A percentile compares a stretch with the other conserved stretches of the same genome.
These are phyloP conservation scores for Eremomyces bilateralis DNA, from an alignment of 495 filamentous ascomycete genomes.

Conservation along the genomic window DNA sequence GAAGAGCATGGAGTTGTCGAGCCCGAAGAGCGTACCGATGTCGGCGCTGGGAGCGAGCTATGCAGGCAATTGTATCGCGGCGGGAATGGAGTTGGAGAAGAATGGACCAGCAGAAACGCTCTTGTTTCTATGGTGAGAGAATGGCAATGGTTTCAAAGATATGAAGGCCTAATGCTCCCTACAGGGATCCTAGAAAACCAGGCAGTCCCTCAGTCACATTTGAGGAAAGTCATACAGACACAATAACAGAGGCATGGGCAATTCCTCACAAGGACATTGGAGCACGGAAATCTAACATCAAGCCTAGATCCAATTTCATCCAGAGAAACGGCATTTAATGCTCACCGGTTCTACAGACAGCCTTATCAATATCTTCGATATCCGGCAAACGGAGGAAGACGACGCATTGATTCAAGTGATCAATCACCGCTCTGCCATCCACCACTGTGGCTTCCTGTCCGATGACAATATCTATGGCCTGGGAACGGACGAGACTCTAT, in stretches of 20 bases:
- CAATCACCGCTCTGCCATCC: slow-evolving; percentile 67
- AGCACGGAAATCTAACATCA: slow-evolving; percentile 18
- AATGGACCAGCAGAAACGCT: slow-evolving; percentile 35
- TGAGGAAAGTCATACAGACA: slow-evolving; percentile 76
- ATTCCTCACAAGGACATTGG: slow-evolving; percentile 44
- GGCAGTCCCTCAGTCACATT: slow-evolving; percentile 35
- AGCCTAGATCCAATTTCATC: not conserved
- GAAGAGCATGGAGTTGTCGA: slow-evolving; percentile 9
- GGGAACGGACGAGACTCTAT: slow-evolving; percentile 49
- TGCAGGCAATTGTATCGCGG: slow-evolving; percentile 37
- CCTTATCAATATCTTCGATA: slow-evolving; percentile 69
- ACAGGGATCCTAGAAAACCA: slow-evolving; percentile 46
- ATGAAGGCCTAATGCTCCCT: not conserved
- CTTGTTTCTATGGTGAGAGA: slow-evolving; percentile 48
- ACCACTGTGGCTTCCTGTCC: slow-evolving; percentile 62
- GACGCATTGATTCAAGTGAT: slow-evolving; percentile 57
- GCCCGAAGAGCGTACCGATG: slow-evolving; percentile 26
- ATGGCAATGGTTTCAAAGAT: not conserved
- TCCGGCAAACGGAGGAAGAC: slow-evolving; percentile 42
- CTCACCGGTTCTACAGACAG: slow-evolving; percentile 86
- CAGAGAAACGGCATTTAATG: slow-evolving; percentile 24
- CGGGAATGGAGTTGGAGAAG: slow-evolving; percentile 59
- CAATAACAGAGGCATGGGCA: slow-evolving; percentile 49
- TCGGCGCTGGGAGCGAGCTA: slow-evolving; percentile 46
- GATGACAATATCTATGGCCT: slow-evolving; percentile 28